phyloP scores from a whole-genome alignment of 2,329 filamentous ascomycete species.

The Aspergillus thermomutatus region DNA sequence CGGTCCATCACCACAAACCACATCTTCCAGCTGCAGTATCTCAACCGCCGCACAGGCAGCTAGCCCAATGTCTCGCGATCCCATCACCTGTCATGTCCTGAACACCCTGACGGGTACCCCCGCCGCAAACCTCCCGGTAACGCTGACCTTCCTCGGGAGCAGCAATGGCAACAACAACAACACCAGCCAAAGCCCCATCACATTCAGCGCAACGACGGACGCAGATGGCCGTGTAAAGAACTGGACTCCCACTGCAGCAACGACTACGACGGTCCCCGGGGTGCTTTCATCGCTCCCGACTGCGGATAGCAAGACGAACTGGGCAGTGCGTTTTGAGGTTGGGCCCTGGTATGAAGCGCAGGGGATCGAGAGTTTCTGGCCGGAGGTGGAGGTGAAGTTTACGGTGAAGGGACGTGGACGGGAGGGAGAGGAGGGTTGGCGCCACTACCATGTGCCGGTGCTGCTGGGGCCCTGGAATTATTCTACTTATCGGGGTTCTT shows the following conservation, averaged over 20 bases:
- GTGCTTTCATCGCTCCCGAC: slow-evolving; percentile 34
- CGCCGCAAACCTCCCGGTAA: slow-evolving; percentile 46
- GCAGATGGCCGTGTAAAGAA: slow-evolving; percentile 45
- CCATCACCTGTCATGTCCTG: slow-evolving; percentile 50
- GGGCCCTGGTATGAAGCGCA: slow-evolving; percentile 47
- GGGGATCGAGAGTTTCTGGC: slow-evolving; percentile 50
- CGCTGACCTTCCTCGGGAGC: slow-evolving; percentile 52
- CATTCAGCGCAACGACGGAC: slow-evolving; percentile 41
- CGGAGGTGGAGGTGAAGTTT: slow-evolving; percentile 50
- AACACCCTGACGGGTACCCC: slow-evolving; percentile 47
- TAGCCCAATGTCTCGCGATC: slow-evolving; percentile 39
- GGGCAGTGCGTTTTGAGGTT: slow-evolving; percentile 46
- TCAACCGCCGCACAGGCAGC: slow-evolving; percentile 10
- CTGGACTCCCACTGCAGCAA: slow-evolving; percentile 33
- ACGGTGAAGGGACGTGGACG: slow-evolving; percentile 43
- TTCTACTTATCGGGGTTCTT: slow-evolving; percentile 50
- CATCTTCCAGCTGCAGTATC: slow-evolving; percentile 10
- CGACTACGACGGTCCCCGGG: slow-evolving; percentile 21
- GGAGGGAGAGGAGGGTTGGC: slow-evolving; percentile 41
- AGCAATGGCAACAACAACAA: slow-evolving; percentile 38
- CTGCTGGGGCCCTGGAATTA: slow-evolving; percentile 50
- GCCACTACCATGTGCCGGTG: slow-evolving; percentile 52
- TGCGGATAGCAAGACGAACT: slow-evolving; percentile 40
- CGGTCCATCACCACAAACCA: slow-evolving; percentile 7
- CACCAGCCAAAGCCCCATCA: slow-evolving; percentile 22